Conservation (phyloP, 495 filamentous ascomycete species). For the Podospora didyma region DNA sequence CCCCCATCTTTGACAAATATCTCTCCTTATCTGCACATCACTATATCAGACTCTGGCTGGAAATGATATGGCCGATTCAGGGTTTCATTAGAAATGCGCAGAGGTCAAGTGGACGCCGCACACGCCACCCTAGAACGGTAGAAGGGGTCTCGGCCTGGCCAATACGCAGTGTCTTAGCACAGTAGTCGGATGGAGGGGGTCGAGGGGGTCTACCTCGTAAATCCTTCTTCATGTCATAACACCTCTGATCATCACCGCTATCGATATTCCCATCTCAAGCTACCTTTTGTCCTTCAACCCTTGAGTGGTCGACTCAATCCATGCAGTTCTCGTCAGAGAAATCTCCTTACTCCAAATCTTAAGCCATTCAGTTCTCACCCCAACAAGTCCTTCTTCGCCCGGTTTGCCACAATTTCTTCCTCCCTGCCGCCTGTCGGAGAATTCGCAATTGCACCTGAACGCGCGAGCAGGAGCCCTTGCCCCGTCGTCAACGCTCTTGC, state of each 20-base stretch:
- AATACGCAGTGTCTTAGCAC: neutral
- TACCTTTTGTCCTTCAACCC: neutral
- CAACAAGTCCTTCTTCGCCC: constrained; percentile 2
- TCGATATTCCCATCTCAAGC: neutral
- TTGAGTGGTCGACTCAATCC: neutral
- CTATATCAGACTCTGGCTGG: neutral
- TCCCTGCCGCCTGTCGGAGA: neutral
- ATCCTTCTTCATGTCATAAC: neutral
- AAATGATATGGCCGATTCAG: neutral
- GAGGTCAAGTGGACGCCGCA: neutral
- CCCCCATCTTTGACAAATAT: neutral
- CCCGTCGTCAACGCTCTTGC: constrained; percentile 3
- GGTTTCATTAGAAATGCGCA: neutral
- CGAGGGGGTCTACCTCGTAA: neutral
- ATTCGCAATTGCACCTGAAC: neutral
- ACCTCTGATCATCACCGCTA: neutral
- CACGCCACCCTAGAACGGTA: neutral
- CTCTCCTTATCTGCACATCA: neutral
- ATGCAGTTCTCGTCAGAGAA: constrained; percentile 5
- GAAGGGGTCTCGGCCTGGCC: neutral
- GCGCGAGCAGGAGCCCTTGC: constrained; percentile 1
- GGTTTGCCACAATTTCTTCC: constrained; percentile 1
- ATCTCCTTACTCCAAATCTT: neutral
- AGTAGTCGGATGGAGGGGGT: neutral
- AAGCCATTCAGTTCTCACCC: constrained; percentile 1